Conservation (phyloP, 2,329 filamentous ascomycete species). For the Didymella pomorum region DNA sequence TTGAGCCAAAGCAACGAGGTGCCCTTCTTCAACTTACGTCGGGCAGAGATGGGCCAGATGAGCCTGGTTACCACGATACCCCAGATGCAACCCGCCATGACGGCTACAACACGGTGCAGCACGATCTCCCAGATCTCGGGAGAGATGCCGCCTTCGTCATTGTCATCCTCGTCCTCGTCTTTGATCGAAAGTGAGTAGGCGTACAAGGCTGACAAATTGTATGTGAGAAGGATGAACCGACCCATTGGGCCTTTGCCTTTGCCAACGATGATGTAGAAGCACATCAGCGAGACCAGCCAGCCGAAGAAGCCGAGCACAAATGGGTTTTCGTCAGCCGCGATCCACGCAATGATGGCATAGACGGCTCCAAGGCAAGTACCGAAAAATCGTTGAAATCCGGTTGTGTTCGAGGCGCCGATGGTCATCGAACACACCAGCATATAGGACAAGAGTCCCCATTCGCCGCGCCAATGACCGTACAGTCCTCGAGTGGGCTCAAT, state of each 20-base stretch:
- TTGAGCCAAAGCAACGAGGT: conserved; percentile 91
- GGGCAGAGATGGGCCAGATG: conserved; percentile 92
- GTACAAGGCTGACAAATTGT: conserved; percentile 94
- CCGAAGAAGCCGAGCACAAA: conserved; percentile 80
- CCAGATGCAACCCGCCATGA: conserved; percentile 88
- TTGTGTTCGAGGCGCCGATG: conserved; percentile 93
- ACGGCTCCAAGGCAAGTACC: conserved; percentile 84
- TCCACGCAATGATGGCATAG: conserved; percentile 80
- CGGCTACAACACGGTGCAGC: conserved; percentile 84
- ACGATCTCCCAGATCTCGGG: conserved; percentile 90
- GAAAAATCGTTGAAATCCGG: conserved; percentile 82
- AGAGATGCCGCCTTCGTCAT: conserved; percentile 80
- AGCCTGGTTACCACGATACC: conserved; percentile 87
- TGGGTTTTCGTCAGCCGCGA: conserved; percentile 75
- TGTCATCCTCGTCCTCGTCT: conserved; percentile 77
- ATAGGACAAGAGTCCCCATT: conserved; percentile 96
- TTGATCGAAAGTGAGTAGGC: conserved; percentile 86
- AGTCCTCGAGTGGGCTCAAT: conserved; percentile 77
- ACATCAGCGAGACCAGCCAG: conserved; percentile 80
- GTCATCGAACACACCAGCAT: conserved; percentile 99
- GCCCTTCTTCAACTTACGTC: conserved; percentile 87
- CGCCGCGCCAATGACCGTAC: conserved; percentile 89
- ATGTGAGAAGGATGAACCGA: conserved; percentile 91
- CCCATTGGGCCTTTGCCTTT: conserved; percentile 87
- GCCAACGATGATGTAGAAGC: conserved; percentile 89